Evolutionary conservation across 2,329 filamentous ascomycete genomes (phyloP), one percentile per base, ranked within the genome.

Genomic region (Bimuria novae-zelandiae): DNA sequence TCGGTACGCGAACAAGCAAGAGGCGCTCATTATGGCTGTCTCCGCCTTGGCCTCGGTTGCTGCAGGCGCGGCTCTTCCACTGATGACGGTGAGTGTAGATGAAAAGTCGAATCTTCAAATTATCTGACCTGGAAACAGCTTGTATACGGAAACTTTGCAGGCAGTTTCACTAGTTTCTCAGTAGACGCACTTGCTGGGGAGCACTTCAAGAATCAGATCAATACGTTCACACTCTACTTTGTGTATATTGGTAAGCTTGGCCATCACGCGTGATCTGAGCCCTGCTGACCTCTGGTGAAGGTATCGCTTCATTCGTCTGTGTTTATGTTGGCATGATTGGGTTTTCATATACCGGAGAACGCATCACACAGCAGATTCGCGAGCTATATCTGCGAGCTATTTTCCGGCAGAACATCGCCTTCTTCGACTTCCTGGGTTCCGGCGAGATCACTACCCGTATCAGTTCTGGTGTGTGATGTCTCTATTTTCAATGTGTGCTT

Each of bases 381-480:
- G 68, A 76, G 23, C 72, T 74, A 10, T 97, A 97, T 65, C 83
- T 99, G 6, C 83, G 87, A 63, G 73, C 74, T 27, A 75, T 75
- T 32, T 72, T 76, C 49, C 63, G 72, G 10, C 74, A 76, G 45
- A 76, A 76, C 49, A 74, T 76, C 35, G 74, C 70, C 8, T 76
- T 73, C 55, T 76, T 76, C 50, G 94, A 99, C 74, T 95, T 95
- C 69, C 82, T 97, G 10, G 94, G 94, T 46, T 90, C 93, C 22
- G 94, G 94, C 58, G 94, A 97, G 77, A 89, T 97, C 56, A 97
- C 93, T 0, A 97, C 93, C 1, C 87, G 92, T 57, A 97, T 99
- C 68, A 97, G 93, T 0, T 88, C 92, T 17, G 93, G 94, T 97
- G 63, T 89, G 89, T 8, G 22, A 1, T 32, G 4, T 14, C 5